Evolutionary conservation across 345 rosid genomes (phyloP).

Genomic region (rapeseed (Brassica napus)): DNA sequence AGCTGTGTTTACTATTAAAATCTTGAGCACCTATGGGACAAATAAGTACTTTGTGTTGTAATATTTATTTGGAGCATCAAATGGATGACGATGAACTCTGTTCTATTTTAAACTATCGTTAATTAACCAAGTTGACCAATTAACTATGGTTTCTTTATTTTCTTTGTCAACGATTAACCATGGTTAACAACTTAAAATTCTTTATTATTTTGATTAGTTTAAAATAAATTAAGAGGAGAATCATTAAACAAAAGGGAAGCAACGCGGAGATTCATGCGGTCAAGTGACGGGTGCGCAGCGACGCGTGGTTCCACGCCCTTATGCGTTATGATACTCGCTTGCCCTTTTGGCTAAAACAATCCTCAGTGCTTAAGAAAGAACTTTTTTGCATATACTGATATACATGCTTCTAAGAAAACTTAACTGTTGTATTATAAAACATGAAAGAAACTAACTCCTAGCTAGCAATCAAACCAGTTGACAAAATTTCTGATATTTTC

Average conservation of each 20-base stretch:
- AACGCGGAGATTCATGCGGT: slow-evolving; percentile 31
- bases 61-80: slow-evolving; percentile 7
- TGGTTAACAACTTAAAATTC: slow-evolving; percentile 13
- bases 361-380: background rate
- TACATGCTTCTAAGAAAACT: background rate
- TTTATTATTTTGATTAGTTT: slow-evolving; percentile 1
- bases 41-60: background rate
- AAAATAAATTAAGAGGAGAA: background rate
- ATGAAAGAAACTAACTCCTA: background rate
- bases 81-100: background rate
- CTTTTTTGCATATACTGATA: no score
- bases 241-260: slow-evolving; percentile 11
- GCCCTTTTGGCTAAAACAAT: background rate
- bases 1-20: background rate
- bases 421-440: background rate
- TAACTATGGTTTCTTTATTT: slow-evolving; percentile 25
- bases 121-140: slow-evolving; percentile 32
- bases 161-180: slow-evolving; percentile 30
- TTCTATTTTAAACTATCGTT: slow-evolving; percentile 23
- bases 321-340: background rate
- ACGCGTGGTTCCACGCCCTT: slow-evolving; percentile 2
- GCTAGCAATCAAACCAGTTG: background rate
- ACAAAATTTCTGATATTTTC: background rate
- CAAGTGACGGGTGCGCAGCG: slow-evolving; percentile 27
- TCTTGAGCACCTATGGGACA: background rate